Evolutionary conservation across 2,329 filamentous ascomycete species (phyloP), one percentile per base, ranked within the genome.

Genomic region (Pseudocercospora musae): DNA sequence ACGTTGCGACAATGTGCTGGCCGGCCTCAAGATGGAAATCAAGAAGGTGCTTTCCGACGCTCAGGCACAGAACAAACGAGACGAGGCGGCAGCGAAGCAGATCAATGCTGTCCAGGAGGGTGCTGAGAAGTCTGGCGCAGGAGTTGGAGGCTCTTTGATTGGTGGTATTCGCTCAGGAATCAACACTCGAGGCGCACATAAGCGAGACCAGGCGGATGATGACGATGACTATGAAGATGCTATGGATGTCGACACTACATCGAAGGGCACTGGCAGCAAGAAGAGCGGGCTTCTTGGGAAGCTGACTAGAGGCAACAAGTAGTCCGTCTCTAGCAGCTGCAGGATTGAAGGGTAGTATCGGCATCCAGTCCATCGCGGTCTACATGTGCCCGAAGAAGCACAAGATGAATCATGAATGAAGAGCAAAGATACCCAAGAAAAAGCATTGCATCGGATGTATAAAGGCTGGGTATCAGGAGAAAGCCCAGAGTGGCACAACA

Each of bases 21-120:
- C 78, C 0, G 89, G 89, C 29, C 84, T 99, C 3, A 92, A 96
- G 66, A 79, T 80, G 1, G 89, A 96, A 74, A 90, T 96, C 60
- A 81, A 81, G 13, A 80, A 77, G 31, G 87, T 97, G 64, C 87
- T 85, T 68, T 65, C 69, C 8, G 74, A 75, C 9, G 79, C 80
- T 1, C 71, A 75, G 57, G 72, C 75, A 58, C 71, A 78, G 29
- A 72, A 81, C 73, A 72, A 77, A 71, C 72, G 77, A 70, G 75
- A 76, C 71, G 68, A 74, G 66, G 78, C 77, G 76, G 77, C 70
- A 71, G 77, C 72, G 63, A 69, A 75, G 58, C 77, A 79, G 52
- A 66, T 79, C 29, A 76, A 71, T 62, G 70, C 69, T 15, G 74
- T 72, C 15, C 65, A 59, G 20, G 71, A 74, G 25, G 58, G 44